Percentiles rank a stretch among this genome's conserved stretches.
Evolutionary conservation across 352 stramenopile species (phyloP).

Genomic region (Phytopythium delawarense): DNA sequence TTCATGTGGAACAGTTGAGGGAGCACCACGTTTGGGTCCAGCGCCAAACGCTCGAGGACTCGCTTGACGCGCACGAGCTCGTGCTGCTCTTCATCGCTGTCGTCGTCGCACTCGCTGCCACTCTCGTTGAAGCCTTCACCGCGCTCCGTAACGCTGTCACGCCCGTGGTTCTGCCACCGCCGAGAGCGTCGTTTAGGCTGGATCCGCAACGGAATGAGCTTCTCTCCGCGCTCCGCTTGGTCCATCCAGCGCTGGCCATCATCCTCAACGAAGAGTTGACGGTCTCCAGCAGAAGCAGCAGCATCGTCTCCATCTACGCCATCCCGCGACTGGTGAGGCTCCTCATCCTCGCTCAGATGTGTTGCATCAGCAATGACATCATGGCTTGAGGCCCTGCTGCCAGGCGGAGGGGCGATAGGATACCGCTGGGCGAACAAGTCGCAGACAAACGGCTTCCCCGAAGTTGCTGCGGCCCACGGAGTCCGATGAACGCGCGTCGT

Average conservation of each 20-base stretch:
- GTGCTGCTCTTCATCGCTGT: background rate
- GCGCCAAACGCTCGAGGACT: slow-evolving; percentile 11
- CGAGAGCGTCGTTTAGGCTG: background rate
- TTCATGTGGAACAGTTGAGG: slow-evolving; percentile 57
- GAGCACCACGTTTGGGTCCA: slow-evolving; percentile 37
- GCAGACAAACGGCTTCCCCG: slow-evolving; percentile 6
- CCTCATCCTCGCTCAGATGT: background rate
- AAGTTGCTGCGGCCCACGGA: no score
- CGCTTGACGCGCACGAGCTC: slow-evolving; percentile 6
- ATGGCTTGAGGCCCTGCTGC: background rate
- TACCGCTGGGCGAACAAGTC: slow-evolving; percentile 15
- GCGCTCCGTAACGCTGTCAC: background rate
- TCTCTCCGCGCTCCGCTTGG: background rate
- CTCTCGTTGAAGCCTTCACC: background rate
- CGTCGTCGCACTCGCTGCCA: slow-evolving; percentile 3
- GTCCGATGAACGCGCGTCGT: background rate
- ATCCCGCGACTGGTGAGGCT: background rate
- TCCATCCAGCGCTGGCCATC: slow-evolving; percentile 2
- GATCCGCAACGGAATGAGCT: background rate
- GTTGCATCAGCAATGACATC: background rate
- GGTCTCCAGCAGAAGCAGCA: background rate
- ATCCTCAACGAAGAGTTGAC: no score
- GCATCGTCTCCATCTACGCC: background rate
- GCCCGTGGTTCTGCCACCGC: background rate
- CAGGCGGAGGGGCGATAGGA: background rate